These are phyloP conservation scores for Mycena albidolilacea DNA, from an alignment of 768 basidiomycete species.

Conservation along the genomic window DNA sequence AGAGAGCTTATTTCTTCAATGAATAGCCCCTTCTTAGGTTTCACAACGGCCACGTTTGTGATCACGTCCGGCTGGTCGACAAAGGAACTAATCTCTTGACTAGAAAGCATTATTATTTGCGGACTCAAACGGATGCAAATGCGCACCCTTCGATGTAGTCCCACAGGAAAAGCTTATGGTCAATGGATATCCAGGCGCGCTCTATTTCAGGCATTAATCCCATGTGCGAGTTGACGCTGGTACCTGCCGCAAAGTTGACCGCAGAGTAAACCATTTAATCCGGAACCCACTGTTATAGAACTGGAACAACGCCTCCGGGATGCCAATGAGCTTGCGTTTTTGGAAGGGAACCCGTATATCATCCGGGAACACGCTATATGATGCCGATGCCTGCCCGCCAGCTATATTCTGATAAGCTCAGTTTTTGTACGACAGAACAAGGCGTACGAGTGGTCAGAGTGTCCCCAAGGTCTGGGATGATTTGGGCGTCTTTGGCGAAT, in stretches of 20 bases:
- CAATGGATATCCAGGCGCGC: conserved; percentile 95
- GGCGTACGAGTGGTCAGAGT: conserved; percentile 72
- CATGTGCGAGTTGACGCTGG: conserved; percentile 84
- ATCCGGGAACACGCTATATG: conserved; percentile 83
- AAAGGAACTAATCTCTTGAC: conserved; percentile 94
- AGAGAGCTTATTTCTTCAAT: conserved; percentile 93
- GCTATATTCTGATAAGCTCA: conserved; percentile 54
- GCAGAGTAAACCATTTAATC: not conserved
- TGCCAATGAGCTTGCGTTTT: conserved; percentile 81
- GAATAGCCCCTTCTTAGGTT: conserved; percentile 88
- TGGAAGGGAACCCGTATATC: conserved; percentile 86
- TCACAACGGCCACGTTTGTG: conserved; percentile 89
- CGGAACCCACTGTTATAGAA: conserved; percentile 77
- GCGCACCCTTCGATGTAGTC: conserved; percentile 94
- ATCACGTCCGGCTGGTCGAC: conserved; percentile 93
- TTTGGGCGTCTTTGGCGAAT: conserved; percentile 79
- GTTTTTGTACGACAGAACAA: conserved; percentile 1
- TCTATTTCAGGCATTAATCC: conserved; percentile 95
- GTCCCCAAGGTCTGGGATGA: conserved; percentile 83
- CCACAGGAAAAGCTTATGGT: conserved; percentile 96
- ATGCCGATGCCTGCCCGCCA: conserved; percentile 77
- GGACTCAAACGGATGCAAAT: not conserved
- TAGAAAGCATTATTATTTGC: conserved; percentile 45
- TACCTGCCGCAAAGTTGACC: conserved; percentile 56
- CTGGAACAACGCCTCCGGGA: conserved; percentile 84